Conservation (phyloP, 805 yeast genomes). For the Metschnikowia lunata region DNA sequence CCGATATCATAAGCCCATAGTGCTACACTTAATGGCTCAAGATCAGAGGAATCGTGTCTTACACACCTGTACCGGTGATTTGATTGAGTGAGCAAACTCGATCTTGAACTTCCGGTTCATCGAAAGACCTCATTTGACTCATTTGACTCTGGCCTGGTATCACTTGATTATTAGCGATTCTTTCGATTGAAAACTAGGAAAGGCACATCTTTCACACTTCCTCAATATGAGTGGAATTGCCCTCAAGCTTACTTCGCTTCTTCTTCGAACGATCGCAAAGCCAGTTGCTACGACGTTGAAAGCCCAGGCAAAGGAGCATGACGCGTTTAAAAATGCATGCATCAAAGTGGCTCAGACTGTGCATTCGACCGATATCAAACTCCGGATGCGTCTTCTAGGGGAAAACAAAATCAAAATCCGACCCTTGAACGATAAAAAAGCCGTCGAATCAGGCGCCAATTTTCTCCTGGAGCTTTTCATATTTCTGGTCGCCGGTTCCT, state of each 20-base stretch:
- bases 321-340: conserved; percentile 56
- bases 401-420: conserved; percentile 53
- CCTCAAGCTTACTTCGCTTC: conserved; percentile 64
- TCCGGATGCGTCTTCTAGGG: conserved; percentile 60
- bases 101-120: too few species aligned
- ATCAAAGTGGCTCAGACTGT: conserved; percentile 67
- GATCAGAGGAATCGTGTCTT: too few species aligned
- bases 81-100: too few species aligned
- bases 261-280: conserved; percentile 71
- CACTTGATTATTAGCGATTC: neutral
- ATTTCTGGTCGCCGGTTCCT: conserved; percentile 74
- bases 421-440: conserved; percentile 77
- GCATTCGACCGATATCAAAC: conserved; percentile 58
- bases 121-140: too few species aligned
- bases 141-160: too few species aligned
- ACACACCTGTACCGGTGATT: too few species aligned
- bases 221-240: conserved; percentile 68
- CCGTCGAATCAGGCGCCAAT: conserved; percentile 78
- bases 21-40: too few species aligned
- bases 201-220: too few species aligned
- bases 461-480: conserved; percentile 73
- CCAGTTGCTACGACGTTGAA: conserved; percentile 73
- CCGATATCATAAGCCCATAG: too few species aligned
- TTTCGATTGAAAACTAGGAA: neutral
- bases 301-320: conserved; percentile 71